phyloP scores from a whole-genome alignment of 2,329 filamentous ascomycete species.

The Beauveria varroae region DNA sequence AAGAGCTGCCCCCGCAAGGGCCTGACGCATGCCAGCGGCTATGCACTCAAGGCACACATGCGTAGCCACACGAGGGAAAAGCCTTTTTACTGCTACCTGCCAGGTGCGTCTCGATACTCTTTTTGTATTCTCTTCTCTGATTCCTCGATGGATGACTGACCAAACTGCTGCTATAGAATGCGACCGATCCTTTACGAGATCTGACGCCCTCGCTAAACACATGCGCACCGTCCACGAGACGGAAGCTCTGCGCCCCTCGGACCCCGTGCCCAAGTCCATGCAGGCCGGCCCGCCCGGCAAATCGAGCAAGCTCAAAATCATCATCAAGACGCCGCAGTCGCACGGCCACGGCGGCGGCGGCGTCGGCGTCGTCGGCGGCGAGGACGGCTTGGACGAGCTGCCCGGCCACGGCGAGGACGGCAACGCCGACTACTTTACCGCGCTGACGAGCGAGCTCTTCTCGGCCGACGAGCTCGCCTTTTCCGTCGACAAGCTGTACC shows the following conservation, averaged over 20 bases:
- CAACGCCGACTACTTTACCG: constrained; percentile 51
- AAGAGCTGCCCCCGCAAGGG: constrained; percentile 81
- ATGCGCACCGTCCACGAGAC: constrained; percentile 99
- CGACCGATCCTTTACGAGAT: constrained; percentile 91
- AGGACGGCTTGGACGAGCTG: constrained; percentile 37
- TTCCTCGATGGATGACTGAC: not conserved
- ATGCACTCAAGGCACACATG: constrained; percentile 96
- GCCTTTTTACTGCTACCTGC: constrained; percentile 92
- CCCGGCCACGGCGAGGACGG: constrained; percentile 46
- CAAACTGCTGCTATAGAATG: constrained; percentile 58
- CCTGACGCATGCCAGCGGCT: constrained; percentile 86
- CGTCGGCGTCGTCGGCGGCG: constrained; percentile 37
- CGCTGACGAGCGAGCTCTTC: constrained; percentile 53
- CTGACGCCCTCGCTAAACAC: constrained; percentile 92
- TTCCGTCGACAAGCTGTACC: constrained; percentile 51
- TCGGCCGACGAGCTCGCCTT: constrained; percentile 56
- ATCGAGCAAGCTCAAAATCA: constrained; percentile 52
- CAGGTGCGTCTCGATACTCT: constrained; percentile 53
- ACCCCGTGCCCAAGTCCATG: constrained; percentile 65
- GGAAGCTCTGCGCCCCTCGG: constrained; percentile 75
- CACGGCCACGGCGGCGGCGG: constrained; percentile 51
- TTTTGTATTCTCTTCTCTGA: not conserved
- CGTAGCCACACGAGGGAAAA: constrained; percentile 96
- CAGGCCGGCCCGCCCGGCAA: constrained; percentile 39
- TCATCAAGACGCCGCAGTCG: constrained; percentile 54